Conservation (phyloP, 2,329 filamentous ascomycete species). For the Diplodia intermedia region DNA sequence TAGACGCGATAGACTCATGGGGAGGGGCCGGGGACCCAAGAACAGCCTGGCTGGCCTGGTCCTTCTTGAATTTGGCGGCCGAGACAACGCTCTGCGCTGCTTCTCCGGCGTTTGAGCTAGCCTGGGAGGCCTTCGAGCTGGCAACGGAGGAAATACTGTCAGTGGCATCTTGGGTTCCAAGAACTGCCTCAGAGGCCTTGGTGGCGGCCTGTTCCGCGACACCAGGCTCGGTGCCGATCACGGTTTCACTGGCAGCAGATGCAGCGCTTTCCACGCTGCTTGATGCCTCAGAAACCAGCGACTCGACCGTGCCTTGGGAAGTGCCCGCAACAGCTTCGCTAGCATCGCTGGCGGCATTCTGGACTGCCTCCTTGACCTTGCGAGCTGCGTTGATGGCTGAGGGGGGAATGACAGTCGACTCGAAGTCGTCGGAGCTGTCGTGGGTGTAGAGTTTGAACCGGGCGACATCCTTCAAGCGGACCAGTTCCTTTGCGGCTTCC, state of each 20-base stretch:
- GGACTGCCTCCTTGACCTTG: slow-evolving; percentile 49
- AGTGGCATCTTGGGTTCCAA: slow-evolving; percentile 31
- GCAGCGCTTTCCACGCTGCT: slow-evolving; percentile 37
- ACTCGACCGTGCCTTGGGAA: slow-evolving; percentile 47
- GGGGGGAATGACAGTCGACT: slow-evolving; percentile 67
- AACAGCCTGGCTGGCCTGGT: slow-evolving; percentile 38
- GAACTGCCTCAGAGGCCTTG: slow-evolving; percentile 44
- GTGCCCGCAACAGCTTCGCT: slow-evolving; percentile 42
- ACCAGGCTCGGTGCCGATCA: slow-evolving; percentile 38
- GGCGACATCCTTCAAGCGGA: slow-evolving; percentile 80
- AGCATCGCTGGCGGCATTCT: slow-evolving; percentile 34
- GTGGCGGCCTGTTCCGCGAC: slow-evolving; percentile 45
- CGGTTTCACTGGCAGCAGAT: slow-evolving; percentile 38
- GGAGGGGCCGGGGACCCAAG: slow-evolving; percentile 35
- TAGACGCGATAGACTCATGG: slow-evolving; percentile 42
- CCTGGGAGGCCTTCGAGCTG: slow-evolving; percentile 37
- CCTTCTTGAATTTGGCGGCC: slow-evolving; percentile 36
- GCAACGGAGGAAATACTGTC: slow-evolving; percentile 48
- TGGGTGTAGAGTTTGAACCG: slow-evolving; percentile 80
- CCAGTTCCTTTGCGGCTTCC: slow-evolving; percentile 78
- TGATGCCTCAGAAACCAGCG: slow-evolving; percentile 43
- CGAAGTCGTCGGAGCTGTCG: slow-evolving; percentile 81
- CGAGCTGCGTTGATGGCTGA: slow-evolving; percentile 58
- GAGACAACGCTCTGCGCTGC: slow-evolving; percentile 38
- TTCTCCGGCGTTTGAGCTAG: slow-evolving; percentile 33